Conservation (phyloP, 345 rosid genomes). For the Bruguiera gymnorhiza region DNA sequence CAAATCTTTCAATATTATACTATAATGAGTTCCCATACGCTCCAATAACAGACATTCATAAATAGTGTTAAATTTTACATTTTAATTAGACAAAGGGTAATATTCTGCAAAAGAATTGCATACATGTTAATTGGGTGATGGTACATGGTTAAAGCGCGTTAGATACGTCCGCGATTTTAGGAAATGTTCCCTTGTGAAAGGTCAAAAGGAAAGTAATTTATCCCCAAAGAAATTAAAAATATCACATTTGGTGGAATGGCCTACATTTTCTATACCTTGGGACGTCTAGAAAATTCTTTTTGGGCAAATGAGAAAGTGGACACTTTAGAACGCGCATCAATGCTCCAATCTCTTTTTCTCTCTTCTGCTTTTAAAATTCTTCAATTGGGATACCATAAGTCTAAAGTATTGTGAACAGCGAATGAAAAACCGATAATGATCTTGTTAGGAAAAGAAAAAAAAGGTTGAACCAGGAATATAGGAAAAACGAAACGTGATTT, state of each 20-base stretch:
- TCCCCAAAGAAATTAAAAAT: no score
- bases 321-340: constrained; percentile 16
- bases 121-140: not conserved
- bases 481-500: no score
- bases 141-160: constrained; percentile 3
- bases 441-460: no score
- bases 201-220: no score
- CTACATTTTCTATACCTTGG: not conserved
- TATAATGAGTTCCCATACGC: not conserved
- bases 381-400: no score
- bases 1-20: not conserved
- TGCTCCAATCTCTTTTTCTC: not conserved
- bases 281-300: constrained; percentile 20
- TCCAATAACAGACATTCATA: no score
- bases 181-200: constrained; percentile 14
- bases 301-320: constrained; percentile 20
- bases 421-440: no score
- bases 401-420: no score
- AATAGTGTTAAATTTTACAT: no score
- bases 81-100: constrained; percentile 6
- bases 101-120: not conserved
- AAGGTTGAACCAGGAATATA: no score
- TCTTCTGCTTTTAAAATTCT: no score
- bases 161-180: constrained; percentile 25
- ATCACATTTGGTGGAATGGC: constrained; percentile 1